Evolutionary conservation across 2,329 filamentous ascomycete species (phyloP), one percentile per base, ranked within the genome.

Genomic region (Cephalotrichum gorgonifer): DNA sequence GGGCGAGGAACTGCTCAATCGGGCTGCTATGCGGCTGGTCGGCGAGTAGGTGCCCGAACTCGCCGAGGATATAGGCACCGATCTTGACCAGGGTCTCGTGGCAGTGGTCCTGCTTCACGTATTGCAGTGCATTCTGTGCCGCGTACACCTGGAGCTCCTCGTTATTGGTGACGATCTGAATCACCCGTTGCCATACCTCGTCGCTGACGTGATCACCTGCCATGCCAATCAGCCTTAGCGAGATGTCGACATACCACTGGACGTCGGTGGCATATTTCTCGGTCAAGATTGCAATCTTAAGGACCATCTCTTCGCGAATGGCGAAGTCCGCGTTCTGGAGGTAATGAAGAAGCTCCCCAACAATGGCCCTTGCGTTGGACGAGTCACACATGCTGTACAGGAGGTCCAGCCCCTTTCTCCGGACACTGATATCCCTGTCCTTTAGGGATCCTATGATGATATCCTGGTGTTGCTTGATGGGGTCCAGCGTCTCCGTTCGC

Each of bases 361-460:
- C 93, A 56, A 98, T 95, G 9, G 88, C 83, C 55, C 88, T 86
- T 7, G 93, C 89, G 65, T 98, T 98, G n/a, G 84, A 84, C 30
- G 86, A 80, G 66, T 98, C 93, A 65, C 94, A 98, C 93, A 98
- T 98, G 79, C 93, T 98, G 78, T 98, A 98, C 30, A 98, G 78
- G 50, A 98, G 71, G 67, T 98, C 94, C 44, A 98, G 76, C 51
- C 91, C 93, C 68, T 98, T 97, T 57, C 93, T 81, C 52, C 94
- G 83, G 43, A 98, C 93, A 62, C 91, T 97, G 59, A 98, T 98
- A 65, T 98, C 93, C 51, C 93, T 79, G 63, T 98, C 93, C 62
- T 93, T 88, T 41, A 98, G 73, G 0, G 93, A 96, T 28, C 89
- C 88, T 42, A 98, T 80, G 57, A 98, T 98, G 52, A 97, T 90